Percentiles rank a stretch among this genome's conserved stretches.
These are phyloP conservation scores for Bassia scoparia DNA, from an alignment of 148 eudicot species.

Conservation along the genomic window DNA sequence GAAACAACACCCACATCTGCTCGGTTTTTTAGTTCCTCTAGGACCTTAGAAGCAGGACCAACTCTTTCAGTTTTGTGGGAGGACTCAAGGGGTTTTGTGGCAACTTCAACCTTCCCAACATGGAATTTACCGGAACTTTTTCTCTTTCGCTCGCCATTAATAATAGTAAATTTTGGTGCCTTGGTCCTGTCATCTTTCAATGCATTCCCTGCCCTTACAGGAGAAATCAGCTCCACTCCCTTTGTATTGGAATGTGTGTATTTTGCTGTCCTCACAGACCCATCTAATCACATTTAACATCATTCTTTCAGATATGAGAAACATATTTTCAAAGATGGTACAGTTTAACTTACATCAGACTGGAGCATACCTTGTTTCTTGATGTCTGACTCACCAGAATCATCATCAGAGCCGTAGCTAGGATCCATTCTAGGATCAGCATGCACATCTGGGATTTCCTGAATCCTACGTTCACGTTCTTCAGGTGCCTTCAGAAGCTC, in stretches of 20 bases:
- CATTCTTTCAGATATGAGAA: slow-evolving; percentile 10
- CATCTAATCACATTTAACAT: slow-evolving; percentile 39
- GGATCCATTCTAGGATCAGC: slow-evolving; percentile 91
- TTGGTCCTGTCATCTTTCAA: slow-evolving; percentile 24
- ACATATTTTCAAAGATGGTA: not conserved
- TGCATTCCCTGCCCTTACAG: slow-evolving; percentile 35
- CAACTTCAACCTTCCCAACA: slow-evolving; percentile 42
- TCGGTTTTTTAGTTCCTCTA: slow-evolving; percentile 39
- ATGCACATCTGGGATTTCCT: slow-evolving; percentile 70
- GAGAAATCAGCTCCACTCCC: slow-evolving; percentile 35
- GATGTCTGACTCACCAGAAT: slow-evolving; percentile 40
- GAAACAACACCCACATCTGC: slow-evolving; percentile 30
- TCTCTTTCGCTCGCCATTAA: slow-evolving; percentile 35
- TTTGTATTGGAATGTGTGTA: slow-evolving; percentile 31
- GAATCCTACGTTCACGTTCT: slow-evolving; percentile 64
- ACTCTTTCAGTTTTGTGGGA: slow-evolving; percentile 31
- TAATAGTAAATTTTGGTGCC: slow-evolving; percentile 22
- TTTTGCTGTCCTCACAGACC: slow-evolving; percentile 33
- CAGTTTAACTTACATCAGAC: not conserved
- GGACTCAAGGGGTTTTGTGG: slow-evolving; percentile 27
- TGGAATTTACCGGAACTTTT: slow-evolving; percentile 26
- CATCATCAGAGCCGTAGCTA: slow-evolving; percentile 75
- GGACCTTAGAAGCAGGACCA: slow-evolving; percentile 32
- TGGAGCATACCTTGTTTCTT: slow-evolving; percentile 56
- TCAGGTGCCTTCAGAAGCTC: slow-evolving; percentile 76